Conservation (phyloP, 1,139 yeast genomes). For the Zygosaccharomyces sapae region DNA sequence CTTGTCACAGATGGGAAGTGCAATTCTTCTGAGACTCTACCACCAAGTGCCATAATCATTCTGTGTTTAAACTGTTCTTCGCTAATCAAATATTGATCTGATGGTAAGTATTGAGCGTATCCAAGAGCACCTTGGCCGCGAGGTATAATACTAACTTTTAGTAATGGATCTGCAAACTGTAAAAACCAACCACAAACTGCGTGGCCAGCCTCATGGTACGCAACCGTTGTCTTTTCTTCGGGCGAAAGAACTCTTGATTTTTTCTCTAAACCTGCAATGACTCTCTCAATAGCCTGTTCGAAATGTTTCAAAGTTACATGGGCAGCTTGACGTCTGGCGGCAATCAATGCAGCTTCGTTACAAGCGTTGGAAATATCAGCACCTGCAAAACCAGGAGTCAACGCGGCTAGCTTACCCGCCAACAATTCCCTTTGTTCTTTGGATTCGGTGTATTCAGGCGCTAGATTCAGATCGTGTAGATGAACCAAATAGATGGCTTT, state of each 20-base stretch:
- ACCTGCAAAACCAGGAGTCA: slow-evolving; percentile 97
- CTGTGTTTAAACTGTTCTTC: slow-evolving; percentile 77
- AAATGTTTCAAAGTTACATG: slow-evolving; percentile 72
- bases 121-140: slow-evolving; percentile 96
- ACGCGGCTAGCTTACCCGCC: slow-evolving; percentile 84
- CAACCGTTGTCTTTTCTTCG: slow-evolving; percentile 84
- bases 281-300: slow-evolving; percentile 95
- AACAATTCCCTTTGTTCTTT: slow-evolving; percentile 45
- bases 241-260: slow-evolving; percentile 77
- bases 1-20: slow-evolving; percentile 86
- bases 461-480: slow-evolving; percentile 58
- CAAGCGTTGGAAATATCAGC: slow-evolving; percentile 97
- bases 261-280: slow-evolving; percentile 92
- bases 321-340: slow-evolving; percentile 77
- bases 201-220: slow-evolving; percentile 98
- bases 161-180: slow-evolving; percentile 82
- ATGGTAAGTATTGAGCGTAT: slow-evolving; percentile 96
- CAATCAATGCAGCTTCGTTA: slow-evolving; percentile 95
- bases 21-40: slow-evolving; percentile 91
- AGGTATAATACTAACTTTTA: slow-evolving; percentile 93
- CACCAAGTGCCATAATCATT: slow-evolving; percentile 97
- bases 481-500: slow-evolving; percentile 88
- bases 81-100: slow-evolving; percentile 80
- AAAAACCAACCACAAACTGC: slow-evolving; percentile 97
- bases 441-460: slow-evolving; percentile 19